Evolutionary conservation across 2,329 filamentous ascomycete species (phyloP).

Genomic region (Trichoderma koningiopsis): DNA sequence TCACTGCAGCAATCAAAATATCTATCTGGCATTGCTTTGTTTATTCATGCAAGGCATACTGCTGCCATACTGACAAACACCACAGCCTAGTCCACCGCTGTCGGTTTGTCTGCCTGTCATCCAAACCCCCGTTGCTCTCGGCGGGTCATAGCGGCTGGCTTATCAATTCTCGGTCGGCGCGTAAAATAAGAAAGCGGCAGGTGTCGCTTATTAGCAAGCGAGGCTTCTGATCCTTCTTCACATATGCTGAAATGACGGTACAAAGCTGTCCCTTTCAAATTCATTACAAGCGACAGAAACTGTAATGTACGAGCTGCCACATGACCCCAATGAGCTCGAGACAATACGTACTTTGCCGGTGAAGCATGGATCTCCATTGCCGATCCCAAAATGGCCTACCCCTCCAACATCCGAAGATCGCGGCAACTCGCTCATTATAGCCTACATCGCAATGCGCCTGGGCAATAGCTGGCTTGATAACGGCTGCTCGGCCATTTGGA

Average conservation of each 20-base stretch:
- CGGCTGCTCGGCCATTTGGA: not conserved
- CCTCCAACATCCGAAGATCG: not conserved
- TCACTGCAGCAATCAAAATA: too few relatives aligned
- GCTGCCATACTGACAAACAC: not conserved
- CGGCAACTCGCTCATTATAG: not conserved
- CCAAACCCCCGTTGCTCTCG: not conserved
- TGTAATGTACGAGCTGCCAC: not conserved
- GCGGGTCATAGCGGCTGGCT: conserved; percentile 6
- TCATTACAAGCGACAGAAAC: too few relatives aligned
- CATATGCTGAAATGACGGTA: not conserved
- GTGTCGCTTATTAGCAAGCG: not conserved
- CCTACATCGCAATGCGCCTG: not conserved
- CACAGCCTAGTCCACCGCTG: not conserved
- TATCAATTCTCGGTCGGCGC: conserved; percentile 1
- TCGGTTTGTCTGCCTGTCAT: not conserved
- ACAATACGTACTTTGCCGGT: not conserved
- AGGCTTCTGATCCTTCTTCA: not conserved
- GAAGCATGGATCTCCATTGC: not conserved
- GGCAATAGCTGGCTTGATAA: not conserved
- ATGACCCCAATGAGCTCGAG: not conserved
- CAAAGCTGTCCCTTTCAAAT: not conserved
- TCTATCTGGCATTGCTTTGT: not conserved
- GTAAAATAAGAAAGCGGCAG: not conserved
- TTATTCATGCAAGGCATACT: not conserved
- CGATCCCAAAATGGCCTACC: not conserved